Conservation (phyloP, 441 rosid species). For the Arabidopsis lyrata region DNA sequence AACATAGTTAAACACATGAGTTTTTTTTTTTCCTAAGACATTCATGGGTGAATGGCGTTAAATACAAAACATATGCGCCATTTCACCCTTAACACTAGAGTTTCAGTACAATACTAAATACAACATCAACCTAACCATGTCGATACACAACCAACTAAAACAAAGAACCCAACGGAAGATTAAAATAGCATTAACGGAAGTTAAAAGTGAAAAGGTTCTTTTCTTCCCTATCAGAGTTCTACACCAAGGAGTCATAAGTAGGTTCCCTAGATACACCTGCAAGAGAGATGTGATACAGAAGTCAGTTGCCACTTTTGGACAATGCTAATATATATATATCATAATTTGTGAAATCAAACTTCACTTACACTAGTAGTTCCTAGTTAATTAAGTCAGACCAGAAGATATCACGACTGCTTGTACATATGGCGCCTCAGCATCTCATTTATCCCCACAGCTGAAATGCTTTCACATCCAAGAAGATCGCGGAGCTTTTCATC, state of each 20-base stretch:
- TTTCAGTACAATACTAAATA: slow-evolving; percentile 51
- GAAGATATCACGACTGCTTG: slow-evolving; percentile 58
- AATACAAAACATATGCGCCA: slow-evolving; percentile 65
- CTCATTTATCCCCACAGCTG: slow-evolving; percentile 81
- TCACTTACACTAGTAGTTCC: slow-evolving; percentile 46
- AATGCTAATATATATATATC: slow-evolving; percentile 1
- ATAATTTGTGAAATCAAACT: slow-evolving; percentile 42
- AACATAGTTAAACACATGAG: slow-evolving; percentile 30
- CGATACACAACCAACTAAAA: slow-evolving; percentile 53
- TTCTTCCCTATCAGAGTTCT: slow-evolving; percentile 58
- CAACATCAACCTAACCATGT: slow-evolving; percentile 51
- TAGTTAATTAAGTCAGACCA: slow-evolving; percentile 47
- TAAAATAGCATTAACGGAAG: slow-evolving; percentile 38
- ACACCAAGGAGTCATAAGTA: slow-evolving; percentile 41
- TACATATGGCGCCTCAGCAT: slow-evolving; percentile 72
- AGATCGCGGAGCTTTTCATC: slow-evolving; percentile 84
- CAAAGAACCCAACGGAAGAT: slow-evolving; percentile 39
- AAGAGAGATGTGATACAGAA: slow-evolving; percentile 25
- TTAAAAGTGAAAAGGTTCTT: slow-evolving; percentile 35
- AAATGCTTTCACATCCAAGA: slow-evolving; percentile 89
- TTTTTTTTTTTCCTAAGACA: slow-evolving; percentile 27
- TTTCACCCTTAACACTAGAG: slow-evolving; percentile 50
- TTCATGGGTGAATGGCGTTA: slow-evolving; percentile 51
- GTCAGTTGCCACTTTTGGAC: neutral
- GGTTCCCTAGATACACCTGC: slow-evolving; percentile 62